Percentiles rank a stretch among this genome's conserved stretches.
Evolutionary conservation across 2,329 filamentous ascomycete genomes (phyloP).

Genomic region (Talaromyces sp.): DNA sequence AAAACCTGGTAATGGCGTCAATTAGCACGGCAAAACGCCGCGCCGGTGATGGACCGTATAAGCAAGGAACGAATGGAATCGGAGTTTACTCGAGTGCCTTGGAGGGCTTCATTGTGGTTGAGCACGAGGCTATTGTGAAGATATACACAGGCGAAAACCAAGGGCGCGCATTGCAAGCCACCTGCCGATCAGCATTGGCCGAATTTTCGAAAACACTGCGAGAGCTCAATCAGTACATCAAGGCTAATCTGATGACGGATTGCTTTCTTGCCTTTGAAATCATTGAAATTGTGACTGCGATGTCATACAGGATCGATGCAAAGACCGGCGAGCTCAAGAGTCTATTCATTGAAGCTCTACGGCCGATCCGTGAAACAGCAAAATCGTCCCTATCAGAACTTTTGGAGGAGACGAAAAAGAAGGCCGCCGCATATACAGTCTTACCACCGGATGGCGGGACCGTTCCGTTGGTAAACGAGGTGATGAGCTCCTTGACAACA

Average conservation of each 20-base stretch:
- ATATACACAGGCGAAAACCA: conserved; percentile 85
- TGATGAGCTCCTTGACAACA: conserved; percentile 78
- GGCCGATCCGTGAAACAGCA: conserved; percentile 86
- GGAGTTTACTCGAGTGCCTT: conserved; percentile 82
- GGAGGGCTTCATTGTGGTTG: conserved; percentile 79
- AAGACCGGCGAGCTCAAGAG: conserved; percentile 82
- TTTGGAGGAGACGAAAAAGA: conserved; percentile 75
- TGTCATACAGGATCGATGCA: conserved; percentile 74
- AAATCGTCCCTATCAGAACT: conserved; percentile 80
- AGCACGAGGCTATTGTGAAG: conserved; percentile 85
- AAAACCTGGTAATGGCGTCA: conserved; percentile 83
- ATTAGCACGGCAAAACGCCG: conserved; percentile 77
- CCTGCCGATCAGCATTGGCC: conserved; percentile 71
- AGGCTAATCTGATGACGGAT: conserved; percentile 78
- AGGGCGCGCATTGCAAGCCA: conserved; percentile 71
- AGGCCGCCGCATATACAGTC: conserved; percentile 60
- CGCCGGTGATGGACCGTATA: conserved; percentile 74
- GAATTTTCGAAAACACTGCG: conserved; percentile 82
- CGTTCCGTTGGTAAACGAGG: conserved; percentile 73
- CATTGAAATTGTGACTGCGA: conserved; percentile 77
- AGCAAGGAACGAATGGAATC: conserved; percentile 84
- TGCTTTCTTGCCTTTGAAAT: conserved; percentile 96
- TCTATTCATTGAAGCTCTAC: conserved; percentile 76
- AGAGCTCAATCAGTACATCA: conserved; percentile 87
- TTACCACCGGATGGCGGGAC: conserved; percentile 76